Evolutionary conservation across 768 basidiomycete species (phyloP).

Genomic region (Lyophyllum semitale): DNA sequence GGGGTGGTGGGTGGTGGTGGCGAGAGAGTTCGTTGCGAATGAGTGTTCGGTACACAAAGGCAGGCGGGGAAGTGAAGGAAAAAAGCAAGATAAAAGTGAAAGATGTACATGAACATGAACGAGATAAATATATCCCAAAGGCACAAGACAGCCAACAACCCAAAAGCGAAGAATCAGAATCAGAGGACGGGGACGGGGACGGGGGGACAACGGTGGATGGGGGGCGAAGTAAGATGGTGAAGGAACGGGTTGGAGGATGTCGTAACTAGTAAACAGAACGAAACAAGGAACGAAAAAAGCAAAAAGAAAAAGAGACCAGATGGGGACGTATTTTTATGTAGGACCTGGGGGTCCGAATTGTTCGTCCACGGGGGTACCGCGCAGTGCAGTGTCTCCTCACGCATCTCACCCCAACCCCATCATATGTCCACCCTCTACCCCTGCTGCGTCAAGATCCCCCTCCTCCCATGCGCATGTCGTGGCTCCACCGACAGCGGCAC

Average conservation of each 20-base stretch:
- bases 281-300: not conserved
- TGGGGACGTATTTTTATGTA: not conserved
- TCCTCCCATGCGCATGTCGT: slow-evolving; percentile 30
- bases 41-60: not conserved
- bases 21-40: not conserved
- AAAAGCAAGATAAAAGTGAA: not conserved
- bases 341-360: not conserved
- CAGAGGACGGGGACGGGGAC: not conserved
- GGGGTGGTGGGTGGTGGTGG: not conserved
- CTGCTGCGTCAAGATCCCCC: slow-evolving; percentile 40
- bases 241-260: not conserved
- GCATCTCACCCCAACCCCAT: not conserved
- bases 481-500: slow-evolving; percentile 46
- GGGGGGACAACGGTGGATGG: not conserved
- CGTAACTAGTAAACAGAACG: not conserved
- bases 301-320: not conserved
- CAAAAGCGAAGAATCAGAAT: not conserved
- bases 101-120: not conserved
- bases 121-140: slow-evolving; percentile 21
- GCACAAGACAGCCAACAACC: slow-evolving; percentile 6
- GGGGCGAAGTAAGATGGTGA: not conserved
- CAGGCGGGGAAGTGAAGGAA: not conserved
- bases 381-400: too few relatives aligned
- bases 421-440: slow-evolving; percentile 13
- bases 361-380: not conserved